These are phyloP conservation scores for Schizosaccharomyces osmophilus DNA, from an alignment of 805 yeast species.

Conservation along the genomic window DNA sequence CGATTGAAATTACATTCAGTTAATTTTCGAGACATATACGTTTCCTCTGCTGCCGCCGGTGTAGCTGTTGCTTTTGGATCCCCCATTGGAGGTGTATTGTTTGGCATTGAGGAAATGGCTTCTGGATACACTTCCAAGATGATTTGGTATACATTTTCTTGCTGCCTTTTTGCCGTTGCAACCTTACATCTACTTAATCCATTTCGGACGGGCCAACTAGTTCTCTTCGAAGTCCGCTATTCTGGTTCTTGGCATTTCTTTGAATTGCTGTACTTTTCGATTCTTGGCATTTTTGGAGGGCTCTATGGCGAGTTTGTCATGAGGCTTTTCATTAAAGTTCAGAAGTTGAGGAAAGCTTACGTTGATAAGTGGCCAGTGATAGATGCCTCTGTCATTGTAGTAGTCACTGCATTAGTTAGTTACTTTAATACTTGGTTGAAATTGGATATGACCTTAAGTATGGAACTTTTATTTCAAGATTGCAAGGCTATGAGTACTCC, in stretches of 20 bases:
- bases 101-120: conserved; percentile 81
- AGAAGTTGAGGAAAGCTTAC: conserved; percentile 50
- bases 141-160: conserved; percentile 28
- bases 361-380: conserved; percentile 32
- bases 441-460: conserved; percentile 83
- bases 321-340: conserved; percentile 49
- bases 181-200: conserved; percentile 40
- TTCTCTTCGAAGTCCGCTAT: conserved; percentile 73
- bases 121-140: conserved; percentile 21
- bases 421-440: conserved; percentile 50
- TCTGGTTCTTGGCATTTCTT: conserved; percentile 66
- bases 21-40: conserved; percentile 25
- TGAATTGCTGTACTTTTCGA: conserved; percentile 57
- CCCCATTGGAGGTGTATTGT: conserved; percentile 89
- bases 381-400: conserved; percentile 47
- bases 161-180: conserved; percentile 69
- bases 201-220: conserved; percentile 82
- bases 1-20: conserved; percentile 16
- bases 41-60: conserved; percentile 92
- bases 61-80: conserved; percentile 96
- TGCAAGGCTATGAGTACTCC: conserved; percentile 19
- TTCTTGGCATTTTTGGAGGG: conserved; percentile 81
- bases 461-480: conserved; percentile 73
- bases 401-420: conserved; percentile 48
- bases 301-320: conserved; percentile 59